Conservation (phyloP, 176 grass and related monocot species). For the Ananas comosus region DNA sequence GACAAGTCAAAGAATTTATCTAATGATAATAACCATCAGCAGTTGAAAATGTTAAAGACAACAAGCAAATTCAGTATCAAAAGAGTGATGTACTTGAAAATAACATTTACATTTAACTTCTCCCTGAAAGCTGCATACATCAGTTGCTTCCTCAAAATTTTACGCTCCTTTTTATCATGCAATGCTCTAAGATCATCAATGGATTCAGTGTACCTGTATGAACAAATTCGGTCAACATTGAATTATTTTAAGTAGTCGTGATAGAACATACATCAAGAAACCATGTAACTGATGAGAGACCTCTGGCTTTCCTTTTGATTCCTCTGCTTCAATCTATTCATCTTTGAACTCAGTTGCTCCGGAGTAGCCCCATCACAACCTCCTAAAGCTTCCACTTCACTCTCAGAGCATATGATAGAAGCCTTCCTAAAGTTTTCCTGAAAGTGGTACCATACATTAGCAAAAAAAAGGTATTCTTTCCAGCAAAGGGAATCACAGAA, state of each 20-base stretch:
- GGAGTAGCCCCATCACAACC: constrained; percentile 42
- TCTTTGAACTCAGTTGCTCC: constrained; percentile 55
- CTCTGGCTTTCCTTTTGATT: constrained; percentile 77
- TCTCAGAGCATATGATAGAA: constrained; percentile 67
- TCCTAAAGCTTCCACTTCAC: constrained; percentile 56
- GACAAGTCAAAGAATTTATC: no score
- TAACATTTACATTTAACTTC: constrained; percentile 62
- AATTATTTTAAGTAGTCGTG: not conserved
- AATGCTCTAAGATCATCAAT: constrained; percentile 81
- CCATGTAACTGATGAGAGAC: constrained; percentile 30
- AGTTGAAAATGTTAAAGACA: not conserved
- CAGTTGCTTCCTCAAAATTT: constrained; percentile 52
- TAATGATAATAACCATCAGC: not conserved
- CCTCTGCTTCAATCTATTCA: constrained; percentile 60
- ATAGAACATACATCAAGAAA: not conserved
- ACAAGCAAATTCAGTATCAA: not conserved
- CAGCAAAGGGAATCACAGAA: not conserved
- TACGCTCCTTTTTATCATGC: constrained; percentile 49
- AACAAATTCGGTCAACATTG: constrained; percentile 1
- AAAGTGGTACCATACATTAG: not conserved
- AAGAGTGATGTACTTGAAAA: not conserved
- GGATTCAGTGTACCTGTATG: constrained; percentile 43
- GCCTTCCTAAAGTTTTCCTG: constrained; percentile 74
- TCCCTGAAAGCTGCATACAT: constrained; percentile 61
- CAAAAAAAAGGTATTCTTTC: not conserved